Evolutionary conservation across 1,284 basidiomycete genomes (phyloP).

Genomic region (Irpex rosettiformis): DNA sequence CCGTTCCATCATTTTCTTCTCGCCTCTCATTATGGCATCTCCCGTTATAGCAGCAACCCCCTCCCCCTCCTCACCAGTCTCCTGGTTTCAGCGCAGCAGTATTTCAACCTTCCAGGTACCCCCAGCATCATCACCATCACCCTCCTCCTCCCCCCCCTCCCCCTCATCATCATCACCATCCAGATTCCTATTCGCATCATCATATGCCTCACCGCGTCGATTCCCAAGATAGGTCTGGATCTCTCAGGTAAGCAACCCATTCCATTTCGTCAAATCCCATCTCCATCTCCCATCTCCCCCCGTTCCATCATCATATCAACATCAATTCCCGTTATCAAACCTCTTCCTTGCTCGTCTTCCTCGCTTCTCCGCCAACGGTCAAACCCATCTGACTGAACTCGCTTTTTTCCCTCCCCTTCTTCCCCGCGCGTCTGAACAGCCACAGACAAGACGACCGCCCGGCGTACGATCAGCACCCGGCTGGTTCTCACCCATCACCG

Average conservation of each 20-base stretch:
- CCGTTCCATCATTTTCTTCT: not conserved
- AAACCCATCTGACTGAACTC: slow-evolving; percentile 1
- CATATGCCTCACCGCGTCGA: slow-evolving; percentile 47
- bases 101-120: not conserved
- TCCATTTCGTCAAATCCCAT: no score
- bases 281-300: slow-evolving; percentile 9
- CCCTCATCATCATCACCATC: slow-evolving; percentile 20
- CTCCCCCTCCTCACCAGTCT: not conserved
- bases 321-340: slow-evolving; percentile 26
- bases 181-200: slow-evolving; percentile 18
- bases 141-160: slow-evolving; percentile 8
- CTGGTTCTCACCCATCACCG: slow-evolving; percentile 42
- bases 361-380: not conserved
- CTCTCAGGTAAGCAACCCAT: slow-evolving; percentile 9
- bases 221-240: slow-evolving; percentile 34
- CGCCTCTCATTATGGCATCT: slow-evolving; percentile 1
- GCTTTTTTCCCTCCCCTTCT: slow-evolving; percentile 16
- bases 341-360: slow-evolving; percentile 16
- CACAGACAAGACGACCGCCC: slow-evolving; percentile 32
- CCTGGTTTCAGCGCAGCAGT: not conserved
- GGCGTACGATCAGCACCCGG: slow-evolving; percentile 34
- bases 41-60: not conserved
- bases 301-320: slow-evolving; percentile 7
- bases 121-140: not conserved
- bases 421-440: not conserved